Evolutionary conservation across 768 basidiomycete species (phyloP).

Genomic region (Asterophora lycoperdoides): DNA sequence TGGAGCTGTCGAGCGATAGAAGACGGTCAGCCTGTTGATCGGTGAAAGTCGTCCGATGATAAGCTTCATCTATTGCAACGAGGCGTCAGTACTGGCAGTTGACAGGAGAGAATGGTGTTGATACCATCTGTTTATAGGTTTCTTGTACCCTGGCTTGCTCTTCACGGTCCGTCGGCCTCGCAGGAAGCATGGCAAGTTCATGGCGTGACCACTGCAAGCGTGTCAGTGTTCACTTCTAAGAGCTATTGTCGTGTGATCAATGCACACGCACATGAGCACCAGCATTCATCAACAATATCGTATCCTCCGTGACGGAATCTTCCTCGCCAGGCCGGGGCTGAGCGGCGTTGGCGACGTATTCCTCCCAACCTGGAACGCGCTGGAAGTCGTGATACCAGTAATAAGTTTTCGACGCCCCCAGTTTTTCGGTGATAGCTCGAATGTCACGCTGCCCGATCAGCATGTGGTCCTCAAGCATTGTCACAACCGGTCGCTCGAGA

Average conservation of each 20-base stretch:
- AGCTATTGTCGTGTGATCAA: too few relatives aligned
- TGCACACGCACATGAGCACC: constrained; percentile 22
- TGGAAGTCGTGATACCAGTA: constrained; percentile 25
- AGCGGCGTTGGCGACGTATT: constrained; percentile 20
- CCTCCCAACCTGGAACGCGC: constrained; percentile 24
- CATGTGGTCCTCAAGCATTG: constrained; percentile 28
- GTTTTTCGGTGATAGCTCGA: constrained; percentile 21
- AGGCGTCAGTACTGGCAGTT: not conserved
- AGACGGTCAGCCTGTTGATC: constrained; percentile 18
- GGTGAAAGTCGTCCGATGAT: constrained; percentile 19
- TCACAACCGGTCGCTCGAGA: constrained; percentile 24
- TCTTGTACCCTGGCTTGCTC: constrained; percentile 26
- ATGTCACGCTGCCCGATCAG: constrained; percentile 24
- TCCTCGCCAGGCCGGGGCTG: constrained; percentile 20
- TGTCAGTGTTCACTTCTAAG: not conserved
- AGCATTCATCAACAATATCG: constrained; percentile 26
- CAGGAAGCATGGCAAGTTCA: constrained; percentile 25
- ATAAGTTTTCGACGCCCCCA: constrained; percentile 21
- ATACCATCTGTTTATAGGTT: constrained; percentile 26
- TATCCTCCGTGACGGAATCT: constrained; percentile 22
- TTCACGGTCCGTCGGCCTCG: constrained; percentile 18
- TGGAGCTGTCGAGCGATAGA: constrained; percentile 26
- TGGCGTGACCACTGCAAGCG: constrained; percentile 24
- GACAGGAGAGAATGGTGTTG: too few relatives aligned
- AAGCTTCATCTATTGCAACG: constrained; percentile 15